A percentile compares a stretch with the other conserved stretches of the same genome.
phyloP scores from a whole-genome alignment of 2,329 filamentous ascomycete genomes.

The Exophiala alcalophila region DNA sequence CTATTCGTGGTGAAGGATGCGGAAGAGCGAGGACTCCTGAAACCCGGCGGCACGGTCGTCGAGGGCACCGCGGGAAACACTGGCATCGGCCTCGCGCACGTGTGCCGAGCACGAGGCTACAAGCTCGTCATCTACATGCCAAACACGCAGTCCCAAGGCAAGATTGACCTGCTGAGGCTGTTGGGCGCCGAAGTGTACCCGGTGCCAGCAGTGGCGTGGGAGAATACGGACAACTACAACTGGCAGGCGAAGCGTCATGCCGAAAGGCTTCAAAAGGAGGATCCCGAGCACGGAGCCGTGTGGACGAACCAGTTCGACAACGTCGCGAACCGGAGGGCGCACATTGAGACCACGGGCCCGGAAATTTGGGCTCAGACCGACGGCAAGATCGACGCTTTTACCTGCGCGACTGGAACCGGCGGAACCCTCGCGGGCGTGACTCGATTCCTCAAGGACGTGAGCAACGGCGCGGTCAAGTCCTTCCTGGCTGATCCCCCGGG shows the following conservation, averaged over 20 bases:
- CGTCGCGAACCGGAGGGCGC: constrained; percentile 84
- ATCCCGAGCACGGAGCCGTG: constrained; percentile 68
- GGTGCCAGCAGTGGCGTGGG: constrained; percentile 91
- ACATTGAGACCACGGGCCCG: constrained; percentile 94
- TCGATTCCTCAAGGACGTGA: constrained; percentile 80
- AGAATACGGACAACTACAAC: constrained; percentile 96
- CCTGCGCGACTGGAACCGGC: constrained; percentile 87
- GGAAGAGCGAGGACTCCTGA: constrained; percentile 79
- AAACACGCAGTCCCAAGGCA: constrained; percentile 95
- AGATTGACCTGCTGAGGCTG: constrained; percentile 87
- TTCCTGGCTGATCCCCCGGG: constrained; percentile 94
- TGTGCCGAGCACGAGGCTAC: constrained; percentile 89
- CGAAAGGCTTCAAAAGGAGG: constrained; percentile 53
- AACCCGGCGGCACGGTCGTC: constrained; percentile 86
- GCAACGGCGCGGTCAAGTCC: constrained; percentile 73
- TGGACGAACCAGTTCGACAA: constrained; percentile 99
- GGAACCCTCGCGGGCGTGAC: constrained; percentile 89
- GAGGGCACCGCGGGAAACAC: constrained; percentile 98
- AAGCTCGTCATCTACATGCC: constrained; percentile 99
- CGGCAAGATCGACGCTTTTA: constrained; percentile 88
- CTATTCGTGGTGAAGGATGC: constrained; percentile 92
- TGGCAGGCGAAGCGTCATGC: constrained; percentile 90
- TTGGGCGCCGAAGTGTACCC: constrained; percentile 94
- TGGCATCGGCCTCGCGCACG: constrained; percentile 94
- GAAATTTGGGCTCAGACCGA: constrained; percentile 94